phyloP scores from a whole-genome alignment of 129 eudicot genomes.

The Erigeron canadensis region DNA sequence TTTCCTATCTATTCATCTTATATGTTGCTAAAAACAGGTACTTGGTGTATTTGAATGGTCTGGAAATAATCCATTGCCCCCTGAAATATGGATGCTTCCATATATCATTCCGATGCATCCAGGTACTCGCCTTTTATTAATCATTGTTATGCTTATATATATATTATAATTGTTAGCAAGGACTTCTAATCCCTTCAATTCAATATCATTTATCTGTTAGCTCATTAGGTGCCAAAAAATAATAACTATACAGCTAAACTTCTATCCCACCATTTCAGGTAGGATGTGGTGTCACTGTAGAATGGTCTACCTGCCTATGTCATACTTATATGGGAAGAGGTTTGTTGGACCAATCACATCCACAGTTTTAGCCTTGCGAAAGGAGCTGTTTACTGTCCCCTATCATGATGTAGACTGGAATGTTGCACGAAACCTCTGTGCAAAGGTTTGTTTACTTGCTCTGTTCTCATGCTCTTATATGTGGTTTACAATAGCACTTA shows the following conservation, averaged over 20 bases:
- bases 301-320: constrained; percentile 97
- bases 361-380: constrained; percentile 69
- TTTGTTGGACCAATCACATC: constrained; percentile 91
- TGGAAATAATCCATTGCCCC: constrained; percentile 95
- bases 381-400: constrained; percentile 74
- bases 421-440: constrained; percentile 83
- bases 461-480: constrained; percentile 8
- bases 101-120: constrained; percentile 85
- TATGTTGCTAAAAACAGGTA: constrained; percentile 49
- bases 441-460: constrained; percentile 58
- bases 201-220: background rate
- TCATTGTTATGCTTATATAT: constrained; percentile 7
- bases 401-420: constrained; percentile 91
- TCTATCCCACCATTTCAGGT: constrained; percentile 48
- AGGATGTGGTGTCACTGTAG: constrained; percentile 99
- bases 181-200: constrained; percentile 4
- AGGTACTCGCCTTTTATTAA: constrained; percentile 40
- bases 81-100: constrained; percentile 87
- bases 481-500: constrained; percentile 10
- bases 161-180: background rate
- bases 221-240: background rate
- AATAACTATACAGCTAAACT: constrained; percentile 19
- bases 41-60: constrained; percentile 93
- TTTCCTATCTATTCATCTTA: constrained; percentile 15
- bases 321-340: constrained; percentile 88